These are phyloP conservation scores for Tuber brumale DNA, from an alignment of 495 filamentous ascomycete species.

Conservation along the genomic window DNA sequence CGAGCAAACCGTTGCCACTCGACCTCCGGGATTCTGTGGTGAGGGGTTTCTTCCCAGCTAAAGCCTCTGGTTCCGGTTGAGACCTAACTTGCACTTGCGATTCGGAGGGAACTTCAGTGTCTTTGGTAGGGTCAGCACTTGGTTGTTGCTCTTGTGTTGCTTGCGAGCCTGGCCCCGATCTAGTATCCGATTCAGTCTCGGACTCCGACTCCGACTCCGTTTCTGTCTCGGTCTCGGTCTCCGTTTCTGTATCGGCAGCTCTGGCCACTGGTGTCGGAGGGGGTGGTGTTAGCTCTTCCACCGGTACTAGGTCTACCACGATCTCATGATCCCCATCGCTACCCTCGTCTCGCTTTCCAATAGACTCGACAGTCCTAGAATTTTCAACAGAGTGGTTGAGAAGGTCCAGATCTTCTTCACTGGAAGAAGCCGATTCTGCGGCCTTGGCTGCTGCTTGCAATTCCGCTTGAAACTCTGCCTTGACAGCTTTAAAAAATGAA, in stretches of 20 bases:
- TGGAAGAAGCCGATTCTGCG: slow-evolving; percentile 23
- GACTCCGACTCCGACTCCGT: slow-evolving; percentile 19
- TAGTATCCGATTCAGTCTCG: slow-evolving; percentile 6
- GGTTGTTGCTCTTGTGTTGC: neutral
- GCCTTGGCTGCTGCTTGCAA: slow-evolving; percentile 6
- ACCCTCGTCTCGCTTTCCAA: slow-evolving; percentile 1
- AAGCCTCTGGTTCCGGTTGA: slow-evolving; percentile 2
- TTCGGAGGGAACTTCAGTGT: neutral
- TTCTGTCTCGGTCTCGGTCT: slow-evolving; percentile 22
- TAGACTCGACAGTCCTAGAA: slow-evolving; percentile 2
- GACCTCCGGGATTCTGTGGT: slow-evolving; percentile 13
- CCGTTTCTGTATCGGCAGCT: slow-evolving; percentile 13
- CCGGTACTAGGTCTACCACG: neutral
- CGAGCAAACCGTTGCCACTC: slow-evolving; percentile 17
- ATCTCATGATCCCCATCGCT: slow-evolving; percentile 15
- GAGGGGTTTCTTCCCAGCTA: slow-evolving; percentile 11
- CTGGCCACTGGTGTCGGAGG: neutral
- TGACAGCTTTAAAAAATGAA: slow-evolving; percentile 40
- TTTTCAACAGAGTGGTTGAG: slow-evolving; percentile 10
- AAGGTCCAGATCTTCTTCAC: slow-evolving; percentile 24
- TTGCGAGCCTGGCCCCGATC: neutral
- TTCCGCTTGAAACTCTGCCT: slow-evolving; percentile 38
- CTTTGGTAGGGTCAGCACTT: neutral
- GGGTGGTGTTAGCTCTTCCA: neutral
- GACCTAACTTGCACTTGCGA: neutral